Evolutionary conservation across 192 early-diverging fungal species (phyloP).

Genomic region (Coemansia sp.): DNA sequence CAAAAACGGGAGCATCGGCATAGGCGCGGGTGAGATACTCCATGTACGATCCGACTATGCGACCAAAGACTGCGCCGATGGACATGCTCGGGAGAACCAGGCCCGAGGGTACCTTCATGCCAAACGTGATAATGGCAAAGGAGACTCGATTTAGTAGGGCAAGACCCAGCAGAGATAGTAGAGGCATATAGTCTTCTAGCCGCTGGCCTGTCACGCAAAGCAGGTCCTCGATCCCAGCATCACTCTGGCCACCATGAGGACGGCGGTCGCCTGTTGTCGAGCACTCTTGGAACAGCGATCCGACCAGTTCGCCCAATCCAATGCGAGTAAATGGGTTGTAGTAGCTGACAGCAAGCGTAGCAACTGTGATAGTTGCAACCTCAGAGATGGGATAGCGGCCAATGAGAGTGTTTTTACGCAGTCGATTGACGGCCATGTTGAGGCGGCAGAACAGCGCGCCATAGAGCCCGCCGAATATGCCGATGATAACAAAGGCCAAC

Average conservation of each 20-base stretch:
- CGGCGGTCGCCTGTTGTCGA: conserved; percentile 32
- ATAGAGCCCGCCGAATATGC: conserved; percentile 76
- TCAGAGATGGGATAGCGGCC: conserved; percentile 73
- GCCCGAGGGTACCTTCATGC: conserved; percentile 58
- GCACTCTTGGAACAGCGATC: conserved; percentile 91
- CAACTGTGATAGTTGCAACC: conserved; percentile 66
- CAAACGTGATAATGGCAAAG: conserved; percentile 61
- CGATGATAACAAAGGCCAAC: conserved; percentile 66
- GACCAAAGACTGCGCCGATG: conserved; percentile 59
- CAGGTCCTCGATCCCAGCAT: conserved; percentile 61
- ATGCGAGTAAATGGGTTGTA: conserved; percentile 85
- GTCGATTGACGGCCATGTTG: conserved; percentile 67
- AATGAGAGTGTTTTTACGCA: conserved; percentile 76
- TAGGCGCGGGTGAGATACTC: conserved; percentile 52
- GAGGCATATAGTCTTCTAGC: conserved; percentile 44
- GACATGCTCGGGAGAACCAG: conserved; percentile 61
- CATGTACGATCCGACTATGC: conserved; percentile 46
- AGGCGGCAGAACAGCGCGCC: conserved; percentile 80
- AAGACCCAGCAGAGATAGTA: conserved; percentile 50
- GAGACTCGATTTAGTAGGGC: conserved; percentile 52
- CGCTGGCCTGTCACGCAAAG: conserved; percentile 60
- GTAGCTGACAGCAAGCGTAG: conserved; percentile 80
- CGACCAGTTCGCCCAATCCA: conserved; percentile 82
- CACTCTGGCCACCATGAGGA: conserved; percentile 30
- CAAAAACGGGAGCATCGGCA: conserved; percentile 42